These are phyloP conservation scores for Takakia lepidozioides DNA, from an alignment of 225 moss, liverwort and hornwort genomes.

Conservation along the genomic window DNA sequence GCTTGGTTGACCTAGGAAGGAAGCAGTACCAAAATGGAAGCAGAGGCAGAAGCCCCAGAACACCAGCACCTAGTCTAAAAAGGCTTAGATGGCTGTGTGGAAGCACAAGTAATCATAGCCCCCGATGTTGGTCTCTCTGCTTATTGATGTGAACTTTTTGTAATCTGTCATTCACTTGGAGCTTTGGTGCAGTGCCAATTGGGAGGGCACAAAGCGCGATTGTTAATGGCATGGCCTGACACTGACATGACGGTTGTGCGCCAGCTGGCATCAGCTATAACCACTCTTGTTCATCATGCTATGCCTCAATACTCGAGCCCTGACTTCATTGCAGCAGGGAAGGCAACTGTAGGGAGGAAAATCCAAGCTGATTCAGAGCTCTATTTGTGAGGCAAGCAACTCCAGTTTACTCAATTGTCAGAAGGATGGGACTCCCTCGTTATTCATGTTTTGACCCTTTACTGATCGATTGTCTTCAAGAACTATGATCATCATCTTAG, in stretches of 20 bases:
- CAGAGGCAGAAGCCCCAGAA: too few relatives aligned
- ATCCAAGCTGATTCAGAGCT: constrained; percentile 44
- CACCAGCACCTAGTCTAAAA: too few relatives aligned
- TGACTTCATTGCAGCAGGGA: constrained; percentile 57
- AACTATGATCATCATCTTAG: too few relatives aligned
- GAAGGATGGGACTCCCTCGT: too few relatives aligned
- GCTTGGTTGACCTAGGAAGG: too few relatives aligned
- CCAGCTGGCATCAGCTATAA: constrained; percentile 46
- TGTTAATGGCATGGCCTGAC: constrained; percentile 80
- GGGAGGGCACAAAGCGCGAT: constrained; percentile 46
- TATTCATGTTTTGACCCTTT: too few relatives aligned
- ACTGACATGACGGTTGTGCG: constrained; percentile 46
- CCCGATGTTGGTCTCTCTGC: constrained; percentile 2
- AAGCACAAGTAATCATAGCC: too few relatives aligned
- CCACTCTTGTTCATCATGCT: constrained; percentile 23
- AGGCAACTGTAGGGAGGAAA: constrained; percentile 36
- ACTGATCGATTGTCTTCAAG: too few relatives aligned
- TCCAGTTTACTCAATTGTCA: too few relatives aligned
- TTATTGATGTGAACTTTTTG: not conserved
- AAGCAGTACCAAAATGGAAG: too few relatives aligned
- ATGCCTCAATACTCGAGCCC: constrained; percentile 26
- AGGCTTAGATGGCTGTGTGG: too few relatives aligned
- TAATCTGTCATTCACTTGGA: not conserved
- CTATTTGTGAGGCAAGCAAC: constrained; percentile 75
- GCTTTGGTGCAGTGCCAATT: constrained; percentile 60